Evolutionary conservation across 257 asterid species (phyloP).

Genomic region (Lavandula angustifolia): DNA sequence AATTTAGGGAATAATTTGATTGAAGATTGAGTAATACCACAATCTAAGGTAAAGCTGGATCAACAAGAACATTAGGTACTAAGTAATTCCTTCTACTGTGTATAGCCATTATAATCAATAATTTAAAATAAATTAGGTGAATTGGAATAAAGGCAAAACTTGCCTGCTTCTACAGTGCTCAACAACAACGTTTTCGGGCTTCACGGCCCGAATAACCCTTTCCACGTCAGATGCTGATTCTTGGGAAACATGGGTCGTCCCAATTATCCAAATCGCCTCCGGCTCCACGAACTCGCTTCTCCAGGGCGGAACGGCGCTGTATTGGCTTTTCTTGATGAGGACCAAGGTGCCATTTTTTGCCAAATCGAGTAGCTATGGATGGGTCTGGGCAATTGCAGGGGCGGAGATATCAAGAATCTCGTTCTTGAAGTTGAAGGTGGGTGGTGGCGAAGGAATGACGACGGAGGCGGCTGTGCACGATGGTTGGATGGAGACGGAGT

Average conservation of each 20-base stretch:
- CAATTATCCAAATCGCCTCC: slow-evolving; percentile 75
- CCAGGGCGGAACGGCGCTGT: slow-evolving; percentile 86
- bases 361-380: slow-evolving; percentile 73
- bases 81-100: neutral
- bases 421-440: slow-evolving; percentile 60
- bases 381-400: slow-evolving; percentile 52
- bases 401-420: slow-evolving; percentile 53
- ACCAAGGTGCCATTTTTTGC: slow-evolving; percentile 69
- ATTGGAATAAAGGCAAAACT: no score
- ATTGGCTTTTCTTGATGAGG: slow-evolving; percentile 57
- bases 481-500: neutral
- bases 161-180: slow-evolving; percentile 98
- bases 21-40: neutral
- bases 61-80: neutral
- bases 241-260: slow-evolving; percentile 69
- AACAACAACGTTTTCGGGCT: slow-evolving; percentile 80
- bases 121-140: no score
- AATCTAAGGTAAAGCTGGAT: neutral
- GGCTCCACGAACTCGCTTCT: slow-evolving; percentile 83
- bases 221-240: slow-evolving; percentile 66
- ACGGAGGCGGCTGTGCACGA: slow-evolving; percentile 39
- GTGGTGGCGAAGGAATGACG: slow-evolving; percentile 67
- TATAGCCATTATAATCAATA: neutral
- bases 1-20: neutral
- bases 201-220: slow-evolving; percentile 68